These are phyloP conservation scores for Halophytophthora batemanensis DNA, from an alignment of 352 stramenopile genomes.

Conservation along the genomic window DNA sequence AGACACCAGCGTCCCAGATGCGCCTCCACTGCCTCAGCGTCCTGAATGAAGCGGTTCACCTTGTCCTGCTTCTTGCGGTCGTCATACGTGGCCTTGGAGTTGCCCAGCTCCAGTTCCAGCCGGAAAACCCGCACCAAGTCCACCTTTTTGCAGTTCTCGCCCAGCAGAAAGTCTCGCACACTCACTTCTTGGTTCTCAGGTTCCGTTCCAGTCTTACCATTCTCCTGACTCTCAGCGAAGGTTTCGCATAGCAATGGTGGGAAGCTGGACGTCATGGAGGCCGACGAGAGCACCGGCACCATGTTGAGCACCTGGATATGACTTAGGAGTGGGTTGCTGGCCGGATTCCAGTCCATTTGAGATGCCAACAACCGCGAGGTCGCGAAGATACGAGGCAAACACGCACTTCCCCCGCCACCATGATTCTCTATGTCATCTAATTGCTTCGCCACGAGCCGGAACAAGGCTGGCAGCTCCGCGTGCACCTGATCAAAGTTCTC, in stretches of 20 bases:
- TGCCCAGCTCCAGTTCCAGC: slow-evolving; percentile 63
- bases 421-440: slow-evolving; percentile 11
- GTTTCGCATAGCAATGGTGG: slow-evolving; percentile 52
- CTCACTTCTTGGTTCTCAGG: slow-evolving; percentile 5
- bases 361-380: slow-evolving; percentile 54
- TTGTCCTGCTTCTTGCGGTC: slow-evolving; percentile 73
- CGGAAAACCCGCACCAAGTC: slow-evolving; percentile 64
- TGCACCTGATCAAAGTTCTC: slow-evolving; percentile 70
- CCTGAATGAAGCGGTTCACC: slow-evolving; percentile 65
- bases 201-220: not conserved
- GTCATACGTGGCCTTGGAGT: slow-evolving; percentile 68
- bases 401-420: not conserved
- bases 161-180: slow-evolving; percentile 63
- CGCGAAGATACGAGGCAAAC: slow-evolving; percentile 45
- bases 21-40: slow-evolving; percentile 55
- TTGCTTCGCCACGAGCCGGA: slow-evolving; percentile 24
- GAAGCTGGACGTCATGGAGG: slow-evolving; percentile 21
- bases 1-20: slow-evolving; percentile 78
- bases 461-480: slow-evolving; percentile 57
- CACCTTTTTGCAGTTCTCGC: slow-evolving; percentile 67
- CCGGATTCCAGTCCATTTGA: slow-evolving; percentile 40
- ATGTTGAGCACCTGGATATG: slow-evolving; percentile 66
- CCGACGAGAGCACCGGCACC: slow-evolving; percentile 34
- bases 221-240: slow-evolving; percentile 24
- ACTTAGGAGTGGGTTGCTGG: slow-evolving; percentile 52